Percentiles rank a stretch among this genome's conserved stretches.
Evolutionary conservation across 1,284 basidiomycete genomes (phyloP).

Genomic region (Apiotrichum sp.): DNA sequence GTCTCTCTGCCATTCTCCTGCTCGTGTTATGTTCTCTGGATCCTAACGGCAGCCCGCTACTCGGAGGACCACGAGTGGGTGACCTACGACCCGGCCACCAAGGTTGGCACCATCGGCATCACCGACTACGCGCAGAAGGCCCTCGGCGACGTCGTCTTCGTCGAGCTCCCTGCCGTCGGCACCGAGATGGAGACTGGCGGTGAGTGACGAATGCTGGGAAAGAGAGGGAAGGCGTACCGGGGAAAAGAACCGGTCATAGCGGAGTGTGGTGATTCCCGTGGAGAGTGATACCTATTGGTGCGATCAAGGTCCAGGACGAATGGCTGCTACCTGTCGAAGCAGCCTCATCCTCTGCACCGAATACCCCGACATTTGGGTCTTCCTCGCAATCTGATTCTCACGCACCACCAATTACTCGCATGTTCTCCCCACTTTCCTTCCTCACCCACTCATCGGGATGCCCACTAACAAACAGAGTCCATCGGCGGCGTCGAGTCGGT

Average conservation of each 20-base stretch:
- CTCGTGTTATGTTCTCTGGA: neutral
- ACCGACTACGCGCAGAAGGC: constrained; percentile 90
- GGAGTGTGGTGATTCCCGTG: too few species aligned
- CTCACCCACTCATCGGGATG: too few species aligned
- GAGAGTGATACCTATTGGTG: too few species aligned
- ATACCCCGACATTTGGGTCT: too few species aligned
- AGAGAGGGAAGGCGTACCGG: too few species aligned
- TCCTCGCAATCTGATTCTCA: too few species aligned
- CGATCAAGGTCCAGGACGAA: too few species aligned
- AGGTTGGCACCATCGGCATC: constrained; percentile 78
- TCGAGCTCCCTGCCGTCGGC: constrained; percentile 77
- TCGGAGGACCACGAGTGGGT: constrained; percentile 90
- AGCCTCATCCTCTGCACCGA: too few species aligned
- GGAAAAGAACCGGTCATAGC: too few species aligned
- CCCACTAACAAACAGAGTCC: constrained; percentile 55
- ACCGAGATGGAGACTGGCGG: constrained; percentile 69
- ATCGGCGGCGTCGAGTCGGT: constrained; percentile 97
- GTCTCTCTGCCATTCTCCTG: neutral
- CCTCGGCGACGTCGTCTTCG: constrained; percentile 95
- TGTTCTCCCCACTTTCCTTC: too few species aligned
- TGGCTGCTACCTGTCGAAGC: too few species aligned
- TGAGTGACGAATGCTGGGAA: constrained; percentile 43
- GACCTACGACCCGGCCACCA: constrained; percentile 68
- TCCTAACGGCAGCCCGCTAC: constrained; percentile 58
- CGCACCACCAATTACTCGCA: too few species aligned